phyloP scores from a whole-genome alignment of 805 yeast species.

The Maudiozyma saulgeensis region DNA sequence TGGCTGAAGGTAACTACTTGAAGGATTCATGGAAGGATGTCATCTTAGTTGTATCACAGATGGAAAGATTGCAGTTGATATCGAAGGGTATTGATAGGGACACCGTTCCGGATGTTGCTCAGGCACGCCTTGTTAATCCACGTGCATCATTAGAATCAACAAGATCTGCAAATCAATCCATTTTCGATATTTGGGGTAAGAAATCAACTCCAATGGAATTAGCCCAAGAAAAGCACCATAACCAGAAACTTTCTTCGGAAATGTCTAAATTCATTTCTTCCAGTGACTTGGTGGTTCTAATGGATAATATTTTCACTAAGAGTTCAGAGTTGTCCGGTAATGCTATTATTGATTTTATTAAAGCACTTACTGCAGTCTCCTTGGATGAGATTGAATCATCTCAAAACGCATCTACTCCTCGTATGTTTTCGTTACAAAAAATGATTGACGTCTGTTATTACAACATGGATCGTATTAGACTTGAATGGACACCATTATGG shows the following conservation, averaged over 20 bases:
- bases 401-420: slow-evolving; percentile 69
- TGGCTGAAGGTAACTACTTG: slow-evolving; percentile 67
- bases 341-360: slow-evolving; percentile 80
- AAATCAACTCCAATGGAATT: slow-evolving; percentile 52
- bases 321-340: slow-evolving; percentile 71
- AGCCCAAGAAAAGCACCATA: slow-evolving; percentile 61
- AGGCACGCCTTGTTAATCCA: slow-evolving; percentile 55
- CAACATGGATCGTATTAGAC: slow-evolving; percentile 90
- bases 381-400: slow-evolving; percentile 86
- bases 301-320: slow-evolving; percentile 81
- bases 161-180: slow-evolving; percentile 33
- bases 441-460: slow-evolving; percentile 96
- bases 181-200: slow-evolving; percentile 49
- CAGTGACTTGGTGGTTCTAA: slow-evolving; percentile 64
- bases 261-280: slow-evolving; percentile 51
- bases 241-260: slow-evolving; percentile 53
- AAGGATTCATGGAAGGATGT: slow-evolving; percentile 78
- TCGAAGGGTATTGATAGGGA: slow-evolving; percentile 82
- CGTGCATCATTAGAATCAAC: slow-evolving; percentile 45
- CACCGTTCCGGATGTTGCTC: slow-evolving; percentile 74
- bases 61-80: slow-evolving; percentile 80
- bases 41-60: slow-evolving; percentile 73
- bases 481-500: slow-evolving; percentile 97
- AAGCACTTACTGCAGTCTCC: slow-evolving; percentile 78
- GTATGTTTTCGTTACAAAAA: slow-evolving; percentile 87